Evolutionary conservation across 2,329 filamentous ascomycete genomes (phyloP).

Genomic region (Thelonectria discophora): DNA sequence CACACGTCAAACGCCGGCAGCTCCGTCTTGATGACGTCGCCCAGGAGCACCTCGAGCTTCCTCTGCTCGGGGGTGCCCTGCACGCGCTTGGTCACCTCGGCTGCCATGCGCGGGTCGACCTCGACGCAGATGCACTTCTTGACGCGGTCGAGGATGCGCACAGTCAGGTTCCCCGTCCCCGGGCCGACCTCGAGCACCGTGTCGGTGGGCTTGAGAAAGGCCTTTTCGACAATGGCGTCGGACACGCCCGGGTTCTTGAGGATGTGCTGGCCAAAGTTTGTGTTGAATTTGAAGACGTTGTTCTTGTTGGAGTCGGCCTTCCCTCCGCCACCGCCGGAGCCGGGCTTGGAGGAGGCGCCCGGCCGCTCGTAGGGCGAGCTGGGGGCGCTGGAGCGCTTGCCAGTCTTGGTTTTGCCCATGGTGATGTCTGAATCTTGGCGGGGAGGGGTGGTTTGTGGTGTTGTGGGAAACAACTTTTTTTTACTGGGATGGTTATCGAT

Average conservation of each 20-base stretch:
- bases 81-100: conserved; percentile 92
- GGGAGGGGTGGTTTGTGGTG: conserved; percentile 31
- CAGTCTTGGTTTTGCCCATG: conserved; percentile 64
- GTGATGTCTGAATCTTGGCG: conserved; percentile 25
- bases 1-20: conserved; percentile 81
- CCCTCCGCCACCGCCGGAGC: conserved; percentile 24
- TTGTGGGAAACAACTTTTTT: conserved; percentile 41
- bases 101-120: conserved; percentile 95
- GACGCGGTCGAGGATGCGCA: conserved; percentile 86
- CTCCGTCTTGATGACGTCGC: conserved; percentile 87
- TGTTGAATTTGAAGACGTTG: conserved; percentile 98
- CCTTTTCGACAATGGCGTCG: conserved; percentile 76
- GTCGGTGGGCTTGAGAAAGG: conserved; percentile 88
- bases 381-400: conserved; percentile 61
- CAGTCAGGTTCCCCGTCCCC: conserved; percentile 88
- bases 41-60: conserved; percentile 85
- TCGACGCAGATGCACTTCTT: conserved; percentile 87
- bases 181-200: conserved; percentile 92
- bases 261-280: conserved; percentile 85
- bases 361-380: conserved; percentile 55
- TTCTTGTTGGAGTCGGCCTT: conserved; percentile 59
- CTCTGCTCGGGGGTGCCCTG: conserved; percentile 88
- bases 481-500: conserved; percentile 32
- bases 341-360: too few relatives aligned
- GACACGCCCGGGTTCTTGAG: conserved; percentile 91